Evolutionary conservation across 768 basidiomycete species (phyloP), one percentile per base, ranked within the genome.

Genomic region (Mycena alexandri): DNA sequence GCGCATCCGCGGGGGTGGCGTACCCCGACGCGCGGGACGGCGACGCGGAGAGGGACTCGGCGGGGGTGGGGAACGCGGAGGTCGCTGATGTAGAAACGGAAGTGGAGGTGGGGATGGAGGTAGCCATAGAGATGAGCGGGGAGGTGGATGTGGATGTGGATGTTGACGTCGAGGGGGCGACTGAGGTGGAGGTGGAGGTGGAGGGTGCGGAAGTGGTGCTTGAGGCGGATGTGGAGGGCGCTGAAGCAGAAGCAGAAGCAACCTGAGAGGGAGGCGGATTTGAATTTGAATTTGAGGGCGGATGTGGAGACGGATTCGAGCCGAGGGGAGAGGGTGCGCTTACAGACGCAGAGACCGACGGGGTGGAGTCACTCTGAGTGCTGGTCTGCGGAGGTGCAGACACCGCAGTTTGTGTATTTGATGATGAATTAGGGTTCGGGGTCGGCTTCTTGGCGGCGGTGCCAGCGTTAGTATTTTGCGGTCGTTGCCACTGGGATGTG

Each of bases 31-130:
- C 63, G 44, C 63, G 53, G 4, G 61, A 63, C 19, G 22, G 25
- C 6, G 58, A 60, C 34, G 22, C 47, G 2, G 41, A 61, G 38
- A 33, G 24, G 56, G 25, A 33, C 29, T 52, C 60, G 14, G 60
- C 60, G 41, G 50, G 60, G 24, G 60, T 52, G 50, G 60, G 60
- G 60, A 61, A 51, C 38, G 60, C 60, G 2, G 60, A 61, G 24
- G 25, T 8, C n/a, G 34, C 7, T 5, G 59, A 38, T 2, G 38
- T 38, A 38, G 38, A 2, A 2, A 38, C 10, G 38, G 14, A 38
- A 11, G 4, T 46, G 46, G 57, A 29, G 57, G 17, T 16, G 7
- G 33, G 0, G 33, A 25, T 1, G 4, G 43, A 34, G 24, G 17
- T 36, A n/a, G n/a, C n/a, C n/a, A n/a, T n/a, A n/a, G n/a, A n/a